These are phyloP conservation scores for Terana coerulea DNA, from an alignment of 768 basidiomycete species.

Conservation along the genomic window DNA sequence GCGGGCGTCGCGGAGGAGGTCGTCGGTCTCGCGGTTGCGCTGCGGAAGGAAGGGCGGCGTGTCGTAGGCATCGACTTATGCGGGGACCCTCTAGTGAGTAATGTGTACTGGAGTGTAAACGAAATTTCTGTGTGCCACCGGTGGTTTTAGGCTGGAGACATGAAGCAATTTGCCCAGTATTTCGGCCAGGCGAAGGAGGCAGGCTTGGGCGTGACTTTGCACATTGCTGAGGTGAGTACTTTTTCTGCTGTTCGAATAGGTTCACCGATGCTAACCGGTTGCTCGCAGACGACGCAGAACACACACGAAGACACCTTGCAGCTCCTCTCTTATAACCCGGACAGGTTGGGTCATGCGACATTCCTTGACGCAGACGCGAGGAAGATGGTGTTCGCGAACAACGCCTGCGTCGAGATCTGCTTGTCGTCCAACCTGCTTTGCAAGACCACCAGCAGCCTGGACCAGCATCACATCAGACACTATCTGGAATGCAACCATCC, in stretches of 20 bases:
- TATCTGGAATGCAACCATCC: constrained; percentile 65
- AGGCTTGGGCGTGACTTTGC: constrained; percentile 72
- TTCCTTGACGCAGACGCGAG: constrained; percentile 64
- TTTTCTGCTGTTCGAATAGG: too few species aligned
- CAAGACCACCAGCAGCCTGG: constrained; percentile 62
- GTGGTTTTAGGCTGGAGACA: constrained; percentile 45
- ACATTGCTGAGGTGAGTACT: constrained; percentile 72
- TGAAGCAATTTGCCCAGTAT: constrained; percentile 44
- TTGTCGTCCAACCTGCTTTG: constrained; percentile 76
- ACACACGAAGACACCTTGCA: constrained; percentile 53
- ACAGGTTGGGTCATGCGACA: constrained; percentile 78
- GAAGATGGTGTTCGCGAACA: constrained; percentile 49
- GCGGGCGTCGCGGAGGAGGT: constrained; percentile 48
- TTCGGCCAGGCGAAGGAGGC: constrained; percentile 53
- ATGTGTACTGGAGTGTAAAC: constrained; percentile 16
- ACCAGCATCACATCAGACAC: constrained; percentile 69
- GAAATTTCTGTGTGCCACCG: not conserved
- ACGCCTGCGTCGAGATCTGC: constrained; percentile 74
- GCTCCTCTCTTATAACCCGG: constrained; percentile 59
- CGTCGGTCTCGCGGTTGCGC: constrained; percentile 48
- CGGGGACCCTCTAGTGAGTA: constrained; percentile 53
- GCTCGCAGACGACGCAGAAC: constrained; percentile 42
- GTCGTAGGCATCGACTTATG: constrained; percentile 81
- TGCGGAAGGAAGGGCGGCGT: constrained; percentile 54
- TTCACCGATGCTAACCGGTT: not conserved